These are phyloP conservation scores for Thraustochytrium striatum DNA, from an alignment of 352 stramenopile species.

Conservation along the genomic window DNA sequence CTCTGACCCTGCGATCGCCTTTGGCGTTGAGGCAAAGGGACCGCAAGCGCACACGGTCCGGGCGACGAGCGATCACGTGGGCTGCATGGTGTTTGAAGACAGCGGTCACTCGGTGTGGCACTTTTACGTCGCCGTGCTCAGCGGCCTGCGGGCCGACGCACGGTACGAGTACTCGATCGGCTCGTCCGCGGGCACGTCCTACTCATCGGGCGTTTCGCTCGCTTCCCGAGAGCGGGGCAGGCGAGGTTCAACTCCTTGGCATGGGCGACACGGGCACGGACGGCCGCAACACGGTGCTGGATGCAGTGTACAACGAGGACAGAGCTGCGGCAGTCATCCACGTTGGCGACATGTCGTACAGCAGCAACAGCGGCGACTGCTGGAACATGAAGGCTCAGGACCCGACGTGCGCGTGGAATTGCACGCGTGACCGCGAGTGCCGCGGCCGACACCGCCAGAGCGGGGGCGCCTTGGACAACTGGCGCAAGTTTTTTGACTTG, in stretches of 20 bases:
- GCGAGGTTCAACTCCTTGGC: neutral
- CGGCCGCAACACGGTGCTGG: neutral
- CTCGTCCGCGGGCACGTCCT: no score
- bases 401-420: slow-evolving; percentile 6
- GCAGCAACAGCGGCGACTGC: slow-evolving; percentile 5
- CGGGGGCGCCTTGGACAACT: neutral
- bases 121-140: neutral
- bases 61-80: no score
- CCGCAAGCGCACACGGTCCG: no score
- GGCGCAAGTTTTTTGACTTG: neutral
- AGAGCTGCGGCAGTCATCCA: neutral
- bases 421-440: neutral
- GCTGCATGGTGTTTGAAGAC: neutral
- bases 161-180: no score
- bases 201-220: no score
- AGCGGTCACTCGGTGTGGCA: neutral
- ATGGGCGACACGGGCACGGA: slow-evolving; percentile 18
- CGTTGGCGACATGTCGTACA: slow-evolving; percentile 42
- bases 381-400: neutral
- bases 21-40: no score
- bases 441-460: neutral
- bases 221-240: no score
- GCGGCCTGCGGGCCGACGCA: no score
- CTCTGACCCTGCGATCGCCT: no score
- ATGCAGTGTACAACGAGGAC: neutral